Evolutionary conservation across 2,329 filamentous ascomycete species (phyloP), one percentile per base, ranked within the genome.

Genomic region (Aspergillus vadensis): DNA sequence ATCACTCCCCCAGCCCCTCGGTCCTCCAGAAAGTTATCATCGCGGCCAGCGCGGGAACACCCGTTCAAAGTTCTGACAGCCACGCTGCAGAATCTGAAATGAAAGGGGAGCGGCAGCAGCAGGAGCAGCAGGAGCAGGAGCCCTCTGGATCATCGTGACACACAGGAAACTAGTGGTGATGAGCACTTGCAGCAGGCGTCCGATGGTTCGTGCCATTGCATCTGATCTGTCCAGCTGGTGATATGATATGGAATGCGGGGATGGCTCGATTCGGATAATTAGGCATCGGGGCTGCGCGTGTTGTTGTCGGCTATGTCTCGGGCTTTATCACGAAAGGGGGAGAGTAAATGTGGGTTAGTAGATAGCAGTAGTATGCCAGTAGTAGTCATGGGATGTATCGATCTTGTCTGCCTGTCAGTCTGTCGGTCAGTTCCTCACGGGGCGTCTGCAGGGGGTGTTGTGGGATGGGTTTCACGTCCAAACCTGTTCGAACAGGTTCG

Each of bases 31-130:
- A 30, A 12, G 3, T 36, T 44, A 30, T 47, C 53, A 30, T 47
- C 53, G 53, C 53, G 53, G 53, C 30, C 53, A 55, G 53, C 53
- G 53, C 53, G 53, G 53, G 53, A 44, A 30, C 27, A 55, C 39
- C 53, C 53, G 53, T 55, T 27, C 52, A 19, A 36, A 36, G 23
- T 55, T 39, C 39, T 55, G 52, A 44, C 52, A 19, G 25, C 25
- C 53, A 53, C 19, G 50, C 49, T 52, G 49, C 30, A 52, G 27
- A 44, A 52, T 12, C n/a, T 36, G 30, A 36, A 15, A 36, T 36
- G 32, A 7, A 44, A 44, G 19, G 21, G 41, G 21, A 23, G 21
- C 25, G 25, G 25, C 25, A 27, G 25, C 25, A 25, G 23, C 1
- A n/a, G n/a, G n/a, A 25, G 23, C 7, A 27, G 25, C 25, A 30